A percentile compares a stretch with the other conserved stretches of the same genome.
These are phyloP conservation scores for Pyrus betulifolia DNA, from an alignment of 306 rosid genomes.

Conservation along the genomic window DNA sequence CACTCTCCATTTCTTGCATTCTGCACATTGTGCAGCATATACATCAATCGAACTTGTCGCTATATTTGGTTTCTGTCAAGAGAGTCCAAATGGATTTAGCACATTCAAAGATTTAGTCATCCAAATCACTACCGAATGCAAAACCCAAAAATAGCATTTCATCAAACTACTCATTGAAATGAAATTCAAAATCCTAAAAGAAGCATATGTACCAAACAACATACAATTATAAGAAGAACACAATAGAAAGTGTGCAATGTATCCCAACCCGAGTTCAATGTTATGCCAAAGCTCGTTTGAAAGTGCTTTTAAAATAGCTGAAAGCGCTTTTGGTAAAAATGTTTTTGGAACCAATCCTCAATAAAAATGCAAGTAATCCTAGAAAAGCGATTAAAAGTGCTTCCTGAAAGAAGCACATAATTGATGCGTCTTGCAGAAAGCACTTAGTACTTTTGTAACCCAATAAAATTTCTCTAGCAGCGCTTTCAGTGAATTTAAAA, in stretches of 20 bases:
- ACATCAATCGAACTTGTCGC: constrained; percentile 42
- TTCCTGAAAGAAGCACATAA: no score
- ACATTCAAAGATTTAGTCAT: background rate
- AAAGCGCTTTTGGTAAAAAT: no score
- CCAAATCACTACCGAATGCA: background rate
- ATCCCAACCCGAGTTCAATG: background rate
- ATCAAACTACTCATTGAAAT: background rate
- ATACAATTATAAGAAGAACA: background rate
- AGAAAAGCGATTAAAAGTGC: no score
- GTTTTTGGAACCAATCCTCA: no score
- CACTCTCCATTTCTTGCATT: constrained; percentile 84
- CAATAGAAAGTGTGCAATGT: background rate
- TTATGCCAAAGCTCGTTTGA: background rate
- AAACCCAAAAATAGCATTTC: background rate
- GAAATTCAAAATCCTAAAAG: background rate
- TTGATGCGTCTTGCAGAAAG: no score
- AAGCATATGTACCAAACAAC: background rate
- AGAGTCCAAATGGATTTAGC: constrained; percentile 19
- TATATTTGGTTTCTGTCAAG: constrained; percentile 26
- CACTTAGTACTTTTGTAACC: no score
- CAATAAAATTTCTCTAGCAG: no score
- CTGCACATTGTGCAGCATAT: constrained; percentile 66
- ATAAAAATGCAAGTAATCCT: no score
- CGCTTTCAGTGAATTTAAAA: no score
- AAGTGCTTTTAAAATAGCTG: no score